Base-by-base conservation (phyloP, 257 asterid genomes). In the Petrea volubilis region DNA sequence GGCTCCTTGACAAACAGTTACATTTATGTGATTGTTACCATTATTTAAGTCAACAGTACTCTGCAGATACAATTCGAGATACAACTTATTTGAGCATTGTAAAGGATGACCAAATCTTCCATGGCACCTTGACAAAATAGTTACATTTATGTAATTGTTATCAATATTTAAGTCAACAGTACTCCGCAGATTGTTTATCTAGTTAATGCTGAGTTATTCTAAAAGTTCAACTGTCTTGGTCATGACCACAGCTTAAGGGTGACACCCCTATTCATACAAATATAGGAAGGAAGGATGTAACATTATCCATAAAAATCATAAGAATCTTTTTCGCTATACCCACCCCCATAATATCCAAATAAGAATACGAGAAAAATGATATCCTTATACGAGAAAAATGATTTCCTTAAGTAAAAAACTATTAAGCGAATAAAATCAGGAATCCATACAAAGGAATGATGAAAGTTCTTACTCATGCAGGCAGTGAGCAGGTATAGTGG, bases 401-500 rank as follows among this genome's bases (percentile, higher is more conserved):
- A n/a, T n/a, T n/a, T n/a, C n/a, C n/a, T n/a, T n/a, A n/a, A n/a
- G n/a, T n/a, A 34, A 52, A 49, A 65, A 60, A 46, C 17, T 65
- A 52, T 5, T 61, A 66, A 73, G 71, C 47, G 56, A 64, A 68
- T 38, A 25, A 36, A 56, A 70, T 61, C 28, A 64, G 60, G 28
- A 74, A 44, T 31, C 33, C 6, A 67, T 60, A 71, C 14, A 55
- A 70, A 36, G 55, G 67, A 63, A 66, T 46, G 66, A 60, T 55
- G 64, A 58, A 66, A 74, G 68, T 23, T 47, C 98, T 88, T 91
- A 94, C 98, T 86, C 96, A 57, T 78, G 90, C 69, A 94, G 93
- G 83, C 92, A 89, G 71, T 89, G 85, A 64, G 90, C 85, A 44
- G 98, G 98, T 77, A 94, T 83, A 4, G 96, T 83, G 68, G 98